These are phyloP conservation scores for Clarkia xantiana DNA, from an alignment of 345 rosid genomes.

Conservation along the genomic window DNA sequence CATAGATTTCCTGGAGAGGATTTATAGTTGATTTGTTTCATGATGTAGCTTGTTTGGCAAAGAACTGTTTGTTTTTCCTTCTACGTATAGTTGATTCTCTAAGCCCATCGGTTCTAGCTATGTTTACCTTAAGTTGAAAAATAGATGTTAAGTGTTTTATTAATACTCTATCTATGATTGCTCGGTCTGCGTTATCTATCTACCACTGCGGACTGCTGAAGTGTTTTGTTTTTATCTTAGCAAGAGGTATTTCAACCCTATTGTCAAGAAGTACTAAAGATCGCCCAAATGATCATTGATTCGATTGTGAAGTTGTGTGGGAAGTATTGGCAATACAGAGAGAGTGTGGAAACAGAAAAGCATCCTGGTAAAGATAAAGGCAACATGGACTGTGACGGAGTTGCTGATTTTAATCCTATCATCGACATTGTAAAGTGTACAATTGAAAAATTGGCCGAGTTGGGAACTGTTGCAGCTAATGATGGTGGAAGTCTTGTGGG, in stretches of 20 bases:
- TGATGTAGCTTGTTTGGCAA: too few relatives aligned
- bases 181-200: background rate
- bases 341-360: conserved; percentile 22
- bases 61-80: too few relatives aligned
- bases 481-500: conserved; percentile 75
- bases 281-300: conserved; percentile 43
- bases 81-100: too few relatives aligned
- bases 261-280: conserved; percentile 46
- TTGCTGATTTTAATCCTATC: conserved; percentile 21
- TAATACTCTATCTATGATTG: background rate
- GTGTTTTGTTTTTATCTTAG: conserved; percentile 2
- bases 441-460: conserved; percentile 44
- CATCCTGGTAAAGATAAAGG: conserved; percentile 14
- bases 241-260: conserved; percentile 43
- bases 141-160: too few relatives aligned
- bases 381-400: conserved; percentile 15
- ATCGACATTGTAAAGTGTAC: conserved; percentile 29
- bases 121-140: too few relatives aligned
- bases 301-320: conserved; percentile 48
- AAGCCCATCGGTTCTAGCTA: too few relatives aligned
- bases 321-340: conserved; percentile 27
- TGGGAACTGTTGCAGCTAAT: conserved; percentile 65
- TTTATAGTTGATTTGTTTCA: background rate
- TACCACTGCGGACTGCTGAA: conserved; percentile 4
- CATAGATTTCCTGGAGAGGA: background rate